Conservation (phyloP, 495 filamentous ascomycete genomes). For the Penicillium chermesinum region DNA sequence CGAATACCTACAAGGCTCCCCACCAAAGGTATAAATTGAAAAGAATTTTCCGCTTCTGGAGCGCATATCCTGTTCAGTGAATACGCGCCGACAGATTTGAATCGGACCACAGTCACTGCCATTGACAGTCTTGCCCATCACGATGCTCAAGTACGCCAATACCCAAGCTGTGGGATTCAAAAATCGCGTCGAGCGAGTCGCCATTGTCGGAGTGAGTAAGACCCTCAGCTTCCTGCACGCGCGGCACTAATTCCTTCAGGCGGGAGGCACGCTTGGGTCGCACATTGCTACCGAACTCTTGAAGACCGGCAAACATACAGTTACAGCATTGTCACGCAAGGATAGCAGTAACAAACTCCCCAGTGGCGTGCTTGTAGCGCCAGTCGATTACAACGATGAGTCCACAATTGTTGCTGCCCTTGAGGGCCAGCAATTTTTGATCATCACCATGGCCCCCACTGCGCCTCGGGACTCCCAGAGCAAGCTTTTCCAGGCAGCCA, state of each 20-base stretch:
- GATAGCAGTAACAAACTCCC: constrained; percentile 41
- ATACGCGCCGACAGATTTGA: no score
- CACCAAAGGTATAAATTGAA: constrained; percentile 1
- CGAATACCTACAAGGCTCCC: no score
- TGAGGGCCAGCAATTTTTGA: constrained; percentile 50
- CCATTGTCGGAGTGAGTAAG: constrained; percentile 45
- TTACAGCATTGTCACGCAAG: constrained; percentile 51
- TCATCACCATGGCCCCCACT: constrained; percentile 52
- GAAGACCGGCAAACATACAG: constrained; percentile 45
- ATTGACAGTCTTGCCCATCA: constrained; percentile 12
- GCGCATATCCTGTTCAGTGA: no score
- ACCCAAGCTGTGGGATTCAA: constrained; percentile 32
- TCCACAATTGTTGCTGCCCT: constrained; percentile 44
- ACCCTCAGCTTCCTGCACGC: no score
- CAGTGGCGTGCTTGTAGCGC: constrained; percentile 36
- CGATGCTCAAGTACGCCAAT: constrained; percentile 31
- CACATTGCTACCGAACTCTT: constrained; percentile 47
- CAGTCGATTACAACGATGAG: constrained; percentile 47
- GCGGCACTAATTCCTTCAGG: no score
- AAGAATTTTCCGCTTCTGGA: neutral
- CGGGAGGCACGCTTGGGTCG: constrained; percentile 54
- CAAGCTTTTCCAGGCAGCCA: constrained; percentile 56
- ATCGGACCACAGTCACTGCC: constrained; percentile 21
- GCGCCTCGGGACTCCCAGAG: constrained; percentile 44
- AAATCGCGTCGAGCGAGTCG: constrained; percentile 42